Base-by-base conservation (phyloP, 2,329 filamentous ascomycete species). In the Colletotrichum liriopes region DNA sequence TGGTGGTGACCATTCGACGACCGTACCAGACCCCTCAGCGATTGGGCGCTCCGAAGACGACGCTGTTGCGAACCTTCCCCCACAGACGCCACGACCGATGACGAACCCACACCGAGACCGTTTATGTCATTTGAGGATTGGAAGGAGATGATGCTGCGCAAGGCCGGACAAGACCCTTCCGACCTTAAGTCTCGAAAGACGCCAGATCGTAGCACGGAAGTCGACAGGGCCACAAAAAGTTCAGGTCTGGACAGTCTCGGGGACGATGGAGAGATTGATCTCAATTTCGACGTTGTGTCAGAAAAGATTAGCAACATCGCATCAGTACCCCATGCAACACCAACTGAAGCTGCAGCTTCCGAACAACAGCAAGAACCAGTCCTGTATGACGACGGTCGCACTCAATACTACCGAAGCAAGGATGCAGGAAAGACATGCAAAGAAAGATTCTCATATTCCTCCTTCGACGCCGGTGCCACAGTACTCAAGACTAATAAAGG, bases 81-180 rank as follows among this genome's bases (percentile, higher is more conserved):
- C 9, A 55, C 45, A 4, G 39, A 59, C 23, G 39, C 29, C 8
- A 26, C n/a, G 5, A 49, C n/a, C 23, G 61, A 74, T 26, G 74
- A 77, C 37, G 59, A 61, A 55, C 72, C 71, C 56, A 71, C 59
- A 29, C 71, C 60, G 2, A 81, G 81, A 59, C 92, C 95, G 8
- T 98, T 98, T 81, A 91, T 98, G 77, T 98, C 96, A 0, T 99
- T 99, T 77, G 96, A 98, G 80, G 96, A 98, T 78, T 99, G 96
- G 96, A 98, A 98, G 84, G 94, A 93, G 78, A 93, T 95, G 86
- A 98, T 97, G 84, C 85, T 98, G 23, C 93, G 92, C 63, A 94
- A 94, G 79, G 92, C 91, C 4, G 96, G 94, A 16, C 96, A 98
- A 78, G 88, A 90, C 65, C 67, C 71, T 20, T 45, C 55, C 6